Conservation (phyloP, 331 rosid genomes). For the Acacia pycnantha region DNA sequence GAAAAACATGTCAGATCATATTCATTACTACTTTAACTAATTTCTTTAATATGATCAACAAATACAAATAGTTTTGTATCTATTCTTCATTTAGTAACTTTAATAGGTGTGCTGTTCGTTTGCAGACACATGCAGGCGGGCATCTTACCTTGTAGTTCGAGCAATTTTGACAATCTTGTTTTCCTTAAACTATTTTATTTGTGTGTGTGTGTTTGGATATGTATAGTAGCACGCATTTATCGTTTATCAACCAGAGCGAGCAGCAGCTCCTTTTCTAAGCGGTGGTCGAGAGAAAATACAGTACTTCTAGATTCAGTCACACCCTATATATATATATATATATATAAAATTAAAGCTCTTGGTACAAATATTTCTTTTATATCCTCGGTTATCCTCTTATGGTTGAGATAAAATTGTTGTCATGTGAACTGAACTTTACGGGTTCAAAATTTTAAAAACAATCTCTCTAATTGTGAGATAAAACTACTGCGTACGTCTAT, state of each 20-base stretch:
- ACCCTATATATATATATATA: not conserved
- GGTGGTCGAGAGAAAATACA: not conserved
- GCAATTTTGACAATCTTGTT: slow-evolving; percentile 7
- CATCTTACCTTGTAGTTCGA: not conserved
- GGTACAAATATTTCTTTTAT: not conserved
- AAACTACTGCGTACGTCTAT: too few relatives aligned
- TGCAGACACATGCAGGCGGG: not conserved
- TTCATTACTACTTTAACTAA: too few relatives aligned
- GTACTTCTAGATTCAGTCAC: not conserved
- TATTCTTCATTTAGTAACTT: not conserved
- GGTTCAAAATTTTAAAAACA: too few relatives aligned
- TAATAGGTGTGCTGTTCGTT: not conserved
- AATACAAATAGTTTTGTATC: too few relatives aligned
- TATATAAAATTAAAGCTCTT: not conserved
- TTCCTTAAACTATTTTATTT: not conserved
- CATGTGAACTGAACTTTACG: too few relatives aligned
- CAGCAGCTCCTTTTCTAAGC: not conserved
- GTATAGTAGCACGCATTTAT: not conserved
- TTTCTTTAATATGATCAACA: too few relatives aligned
- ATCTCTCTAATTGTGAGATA: too few relatives aligned
- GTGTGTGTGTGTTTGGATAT: not conserved
- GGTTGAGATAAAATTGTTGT: too few relatives aligned
- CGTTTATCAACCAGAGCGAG: not conserved
- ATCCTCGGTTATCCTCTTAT: too few relatives aligned
- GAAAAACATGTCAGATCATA: too few relatives aligned